Base-by-base conservation (phyloP, 441 rosid species). In the Raphanus hybrid region DNA sequence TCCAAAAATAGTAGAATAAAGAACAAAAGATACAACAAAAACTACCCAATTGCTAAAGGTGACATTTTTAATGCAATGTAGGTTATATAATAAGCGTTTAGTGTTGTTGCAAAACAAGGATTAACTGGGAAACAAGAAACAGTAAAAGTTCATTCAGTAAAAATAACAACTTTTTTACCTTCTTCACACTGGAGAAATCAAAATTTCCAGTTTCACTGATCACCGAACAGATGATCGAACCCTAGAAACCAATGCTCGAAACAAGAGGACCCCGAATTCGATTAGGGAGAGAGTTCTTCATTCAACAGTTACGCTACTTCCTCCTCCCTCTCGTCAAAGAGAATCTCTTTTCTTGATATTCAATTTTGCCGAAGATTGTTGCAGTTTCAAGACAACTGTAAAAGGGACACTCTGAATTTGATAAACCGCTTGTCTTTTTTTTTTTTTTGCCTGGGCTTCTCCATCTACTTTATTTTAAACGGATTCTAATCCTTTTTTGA, bases 161-260 rank as follows among this genome's bases (percentile, higher is more conserved):
- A 11, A 67, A 29, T 0, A 3, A 45, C n/a, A 43, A 14, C 18
- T 52, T 12, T 27, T 16, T 73, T 45, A 73, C 75, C 82, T 73
- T 73, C 35, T 78, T 73, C 20, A 52, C 60, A 73, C 70, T 52
- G 61, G 45, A 61, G 66, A 73, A 43, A 77, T 57, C 50, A 43
- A 27, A 23, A 52, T 64, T 57, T 7, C 67, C 55, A 72, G 64
- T 16, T 60, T 59, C 41, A 15, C 59, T 54, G 43, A 20, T 15
- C 9, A 35, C 1, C 65, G 64, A 20, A 67, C 20, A 18, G 52
- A 48, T 14, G 43, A 10, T 41, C 71, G 50, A 63, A 76, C 64
- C 66, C 50, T 34, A 66, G 52, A 6, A 0, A 7, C 14, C 41
- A 76, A 1, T 27, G 79, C n/a, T 61, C 41, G 29, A 34, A 68